Conservation (phyloP, 148 eudicot species). For the Fallopia convolvulus region DNA sequence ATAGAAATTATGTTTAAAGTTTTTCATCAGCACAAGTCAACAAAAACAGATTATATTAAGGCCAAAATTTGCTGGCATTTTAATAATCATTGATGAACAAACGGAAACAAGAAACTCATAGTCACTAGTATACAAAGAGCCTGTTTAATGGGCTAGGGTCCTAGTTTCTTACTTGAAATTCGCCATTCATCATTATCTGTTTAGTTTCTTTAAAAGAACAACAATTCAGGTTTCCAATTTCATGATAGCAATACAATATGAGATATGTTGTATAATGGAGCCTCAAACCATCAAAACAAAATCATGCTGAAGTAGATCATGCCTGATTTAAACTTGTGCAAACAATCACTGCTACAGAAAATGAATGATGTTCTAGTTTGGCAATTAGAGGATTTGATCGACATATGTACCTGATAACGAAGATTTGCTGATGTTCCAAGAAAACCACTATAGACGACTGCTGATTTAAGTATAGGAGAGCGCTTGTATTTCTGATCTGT, state of each 20-base stretch:
- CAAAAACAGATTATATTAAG: background rate
- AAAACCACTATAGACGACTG: constrained; percentile 58
- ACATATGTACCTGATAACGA: constrained; percentile 66
- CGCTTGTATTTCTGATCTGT: constrained; percentile 42
- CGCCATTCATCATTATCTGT: background rate
- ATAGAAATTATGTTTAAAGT: background rate
- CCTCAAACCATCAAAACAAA: background rate
- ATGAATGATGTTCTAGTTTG: background rate
- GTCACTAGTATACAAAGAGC: background rate
- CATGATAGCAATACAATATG: background rate
- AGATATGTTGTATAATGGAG: background rate
- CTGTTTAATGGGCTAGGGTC: background rate
- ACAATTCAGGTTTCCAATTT: background rate
- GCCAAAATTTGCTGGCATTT: background rate
- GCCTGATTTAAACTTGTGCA: background rate
- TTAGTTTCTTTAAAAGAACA: background rate
- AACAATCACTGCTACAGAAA: background rate
- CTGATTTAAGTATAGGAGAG: constrained; percentile 82
- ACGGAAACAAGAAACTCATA: background rate
- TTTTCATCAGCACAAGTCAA: background rate
- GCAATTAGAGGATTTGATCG: background rate
- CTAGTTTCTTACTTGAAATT: background rate
- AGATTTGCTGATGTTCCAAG: constrained; percentile 93
- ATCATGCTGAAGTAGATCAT: background rate
- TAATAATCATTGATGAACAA: background rate